Evolutionary conservation across 2,329 filamentous ascomycete genomes (phyloP), one percentile per base, ranked within the genome.

Genomic region (Davidsoniella australis): DNA sequence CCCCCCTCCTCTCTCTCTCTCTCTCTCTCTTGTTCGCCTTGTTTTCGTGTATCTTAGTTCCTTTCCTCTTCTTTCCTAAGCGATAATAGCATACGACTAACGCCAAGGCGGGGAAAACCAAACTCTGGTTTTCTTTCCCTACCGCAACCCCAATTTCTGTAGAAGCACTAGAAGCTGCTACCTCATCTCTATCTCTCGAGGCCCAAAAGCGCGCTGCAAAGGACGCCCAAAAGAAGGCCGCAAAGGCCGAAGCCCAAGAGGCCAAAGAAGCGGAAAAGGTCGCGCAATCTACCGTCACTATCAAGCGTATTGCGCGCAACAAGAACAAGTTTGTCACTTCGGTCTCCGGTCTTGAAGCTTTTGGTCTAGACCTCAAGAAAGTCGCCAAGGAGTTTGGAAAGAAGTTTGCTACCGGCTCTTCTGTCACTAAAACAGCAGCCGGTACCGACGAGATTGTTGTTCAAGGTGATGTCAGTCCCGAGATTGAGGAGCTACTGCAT

Each of bases 241-340:
- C 87, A 51, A 95, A 94, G 69, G 91, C 91, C 47, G 85, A 87
- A 56, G 81, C 87, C 23, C 81, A 79, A 17, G 89, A 94, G 66
- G 77, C 81, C 55, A 86, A 87, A 62, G 80, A 88, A 55, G 80
- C 80, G 20, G 85, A 88, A 62, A 80, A 82, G 61, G 82, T 89
- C 57, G 85, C 86, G 37, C 78, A 82, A 53, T 85, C 82, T 56
- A 82, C 87, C 60, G 70, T 98, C 48, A 80, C 78, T 51, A 94
- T 98, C 68, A 95, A 95, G 75, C 85, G 91, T 23, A 91, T 98
- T 58, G 91, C 96, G 72, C 80, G 91, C 55, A 96, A 94, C 67
- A 98, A 98, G 74, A 79, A 91, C 61, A 98, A 98, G 69, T 93
- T 80, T 62, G 88, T 98, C 49, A 98, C 91, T 0, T 82, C 88